Evolutionary conservation across 2,329 filamentous ascomycete genomes (phyloP).

Genomic region (Cordyceps fumosorosea): DNA sequence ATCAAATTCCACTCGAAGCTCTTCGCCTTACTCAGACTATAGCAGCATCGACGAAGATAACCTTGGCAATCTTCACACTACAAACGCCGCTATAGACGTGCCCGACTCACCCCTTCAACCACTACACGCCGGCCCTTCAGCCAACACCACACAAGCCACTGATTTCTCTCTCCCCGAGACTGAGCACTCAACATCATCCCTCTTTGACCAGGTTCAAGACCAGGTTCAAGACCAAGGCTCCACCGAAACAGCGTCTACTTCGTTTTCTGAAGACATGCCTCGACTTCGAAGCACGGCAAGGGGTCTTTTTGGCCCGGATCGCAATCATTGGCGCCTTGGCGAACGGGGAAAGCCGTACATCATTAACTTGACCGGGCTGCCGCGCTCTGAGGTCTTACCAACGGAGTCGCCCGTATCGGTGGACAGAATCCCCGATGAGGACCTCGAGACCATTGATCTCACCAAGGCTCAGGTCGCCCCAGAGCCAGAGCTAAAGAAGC

Average conservation of each 20-base stretch:
- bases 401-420: constrained; percentile 18
- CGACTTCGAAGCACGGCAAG: constrained; percentile 12
- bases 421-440: constrained; percentile 15
- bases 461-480: constrained; percentile 36
- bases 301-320: not conserved
- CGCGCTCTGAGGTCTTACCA: constrained; percentile 22
- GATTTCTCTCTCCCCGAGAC: constrained; percentile 19
- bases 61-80: not conserved
- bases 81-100: not conserved
- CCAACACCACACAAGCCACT: constrained; percentile 17
- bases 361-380: too few relatives aligned
- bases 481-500: constrained; percentile 36
- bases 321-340: too few relatives aligned
- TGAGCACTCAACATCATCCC: constrained; percentile 18
- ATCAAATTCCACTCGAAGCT: too few relatives aligned
- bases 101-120: constrained; percentile 14
- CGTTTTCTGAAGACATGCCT: constrained; percentile 25
- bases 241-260: constrained; percentile 22
- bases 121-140: constrained; percentile 10
- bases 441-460: constrained; percentile 26
- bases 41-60: not conserved
- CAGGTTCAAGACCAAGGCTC: constrained; percentile 17
- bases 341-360: too few relatives aligned
- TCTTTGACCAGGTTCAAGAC: constrained; percentile 24
- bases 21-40: constrained; percentile 5